These are phyloP conservation scores for Pyropia yezoensis DNA, from an alignment of 23 red algal species.

Conservation along the genomic window DNA sequence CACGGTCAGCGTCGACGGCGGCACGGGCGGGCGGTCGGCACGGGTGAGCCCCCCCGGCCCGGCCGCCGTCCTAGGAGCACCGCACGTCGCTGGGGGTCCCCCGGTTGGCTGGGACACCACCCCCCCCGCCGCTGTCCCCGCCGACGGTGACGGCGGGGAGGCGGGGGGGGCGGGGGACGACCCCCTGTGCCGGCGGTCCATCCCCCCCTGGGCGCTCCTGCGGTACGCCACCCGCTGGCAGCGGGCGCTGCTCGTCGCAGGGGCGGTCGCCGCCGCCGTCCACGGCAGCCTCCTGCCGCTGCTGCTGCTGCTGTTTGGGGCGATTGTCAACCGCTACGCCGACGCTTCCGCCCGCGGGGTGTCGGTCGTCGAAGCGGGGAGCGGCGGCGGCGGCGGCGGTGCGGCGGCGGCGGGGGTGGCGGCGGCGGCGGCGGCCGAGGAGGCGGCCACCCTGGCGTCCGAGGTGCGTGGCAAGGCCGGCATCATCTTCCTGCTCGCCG, in stretches of 20 bases:
- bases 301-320: constrained; percentile 84
- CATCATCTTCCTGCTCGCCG: constrained; percentile 56
- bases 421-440: background rate
- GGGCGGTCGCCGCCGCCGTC: constrained; percentile 27
- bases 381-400: too few relatives aligned
- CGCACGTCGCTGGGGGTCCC: too few relatives aligned
- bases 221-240: constrained; percentile 31
- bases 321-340: constrained; percentile 60
- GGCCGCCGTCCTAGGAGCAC: too few relatives aligned
- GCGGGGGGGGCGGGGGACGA: too few relatives aligned
- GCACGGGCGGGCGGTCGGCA: too few relatives aligned
- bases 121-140: too few relatives aligned
- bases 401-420: constrained; percentile 38
- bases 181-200: background rate
- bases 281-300: constrained; percentile 74
- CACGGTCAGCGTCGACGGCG: too few relatives aligned
- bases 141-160: too few relatives aligned
- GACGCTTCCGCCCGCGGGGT: background rate
- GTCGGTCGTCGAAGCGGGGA: constrained; percentile 23
- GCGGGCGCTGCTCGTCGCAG: constrained; percentile 17
- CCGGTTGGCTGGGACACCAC: too few relatives aligned
- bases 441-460: too few relatives aligned
- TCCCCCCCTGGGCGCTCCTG: constrained; percentile 37
- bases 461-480: too few relatives aligned
- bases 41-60: too few relatives aligned